phyloP scores from a whole-genome alignment of 2,329 filamentous ascomycete genomes.

The Cordyceps tenuipes region DNA sequence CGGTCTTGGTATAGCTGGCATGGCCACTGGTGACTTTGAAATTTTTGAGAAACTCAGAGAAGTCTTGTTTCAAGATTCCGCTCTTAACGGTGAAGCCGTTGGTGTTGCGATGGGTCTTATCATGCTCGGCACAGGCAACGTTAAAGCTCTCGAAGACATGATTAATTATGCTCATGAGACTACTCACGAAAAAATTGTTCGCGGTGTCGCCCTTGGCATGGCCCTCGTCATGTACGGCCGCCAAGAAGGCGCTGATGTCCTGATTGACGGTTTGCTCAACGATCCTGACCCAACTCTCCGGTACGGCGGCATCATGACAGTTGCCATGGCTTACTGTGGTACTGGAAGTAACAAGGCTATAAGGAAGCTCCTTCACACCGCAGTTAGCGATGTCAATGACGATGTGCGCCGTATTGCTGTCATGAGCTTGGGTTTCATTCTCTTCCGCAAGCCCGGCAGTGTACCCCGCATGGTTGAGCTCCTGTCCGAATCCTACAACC shows the following conservation, averaged over 20 bases:
- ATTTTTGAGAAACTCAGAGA: constrained; percentile 87
- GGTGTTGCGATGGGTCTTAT: constrained; percentile 94
- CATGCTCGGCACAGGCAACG: constrained; percentile 96
- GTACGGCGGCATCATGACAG: constrained; percentile 98
- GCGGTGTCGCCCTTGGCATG: constrained; percentile 92
- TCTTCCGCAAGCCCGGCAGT: constrained; percentile 95
- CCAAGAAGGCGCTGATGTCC: constrained; percentile 87
- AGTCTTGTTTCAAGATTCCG: constrained; percentile 87
- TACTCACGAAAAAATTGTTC: constrained; percentile 97
- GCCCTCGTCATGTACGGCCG: constrained; percentile 96
- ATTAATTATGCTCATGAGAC: constrained; percentile 96
- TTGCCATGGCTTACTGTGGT: constrained; percentile 93
- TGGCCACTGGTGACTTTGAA: constrained; percentile 86
- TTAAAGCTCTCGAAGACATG: constrained; percentile 90
- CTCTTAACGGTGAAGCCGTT: constrained; percentile 93
- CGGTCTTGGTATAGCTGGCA: constrained; percentile 90
- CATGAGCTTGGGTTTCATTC: constrained; percentile 95
- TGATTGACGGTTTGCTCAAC: constrained; percentile 86
- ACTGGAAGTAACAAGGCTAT: constrained; percentile 98
- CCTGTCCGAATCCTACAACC: constrained; percentile 96
- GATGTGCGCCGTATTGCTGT: constrained; percentile 94
- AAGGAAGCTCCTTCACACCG: constrained; percentile 86
- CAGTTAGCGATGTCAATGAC: constrained; percentile 96
- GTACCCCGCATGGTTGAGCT: constrained; percentile 98
- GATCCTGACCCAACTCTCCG: constrained; percentile 89